Base-by-base conservation (phyloP, 1,139 yeast species). In the Yamadazyma dushanensis region DNA sequence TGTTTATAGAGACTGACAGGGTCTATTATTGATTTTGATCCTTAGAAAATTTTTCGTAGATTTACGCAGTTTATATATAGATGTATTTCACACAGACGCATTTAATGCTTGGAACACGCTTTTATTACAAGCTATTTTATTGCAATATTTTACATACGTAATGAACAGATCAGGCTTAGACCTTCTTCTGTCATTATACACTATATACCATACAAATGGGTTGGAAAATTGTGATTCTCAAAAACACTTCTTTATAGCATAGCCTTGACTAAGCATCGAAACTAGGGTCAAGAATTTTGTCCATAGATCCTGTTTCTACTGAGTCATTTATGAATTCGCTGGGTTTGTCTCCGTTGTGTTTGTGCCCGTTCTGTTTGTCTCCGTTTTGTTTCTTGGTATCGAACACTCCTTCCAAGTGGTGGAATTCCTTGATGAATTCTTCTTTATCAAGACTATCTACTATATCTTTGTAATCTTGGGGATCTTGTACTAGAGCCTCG, bases 361-460 rank as follows among this genome's bases (percentile, higher is more conserved):
- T 6, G 7, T 25, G 8, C 8, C 16, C 14, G 18, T 18, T 14
- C 17, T 14, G 15, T 16, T 24, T 13, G n/a, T 17, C 27, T 13
- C n/a, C 8, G 13, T 40, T 36, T 8, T 40, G 44, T 17, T 40
- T 38, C 21, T 39, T 37, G 31, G 38, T 34, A 8, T 38, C 44
- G 22, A 50, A 41, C 5, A 47, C 40, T 14, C 48, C 51, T 20
- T 54, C 56, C 36, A 56, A 59, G 39, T 61, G 56, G 28, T 59
- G 50, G 40, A 63, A 64, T 30, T 66, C 70, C 11, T 51, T 50
- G 13, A 59, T 43, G 37, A 65, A 66, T 16, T 55, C 63, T n/a
- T 56, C 60, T 32, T 58, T 59, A 29, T 43, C 43, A 36, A 65
- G 48, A 2, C 24, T 33, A 22, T 46, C 47, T 13, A 62, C 45